Base-by-base conservation (phyloP, 2,329 filamentous ascomycete genomes). In the Pseudopithomyces maydicus region DNA sequence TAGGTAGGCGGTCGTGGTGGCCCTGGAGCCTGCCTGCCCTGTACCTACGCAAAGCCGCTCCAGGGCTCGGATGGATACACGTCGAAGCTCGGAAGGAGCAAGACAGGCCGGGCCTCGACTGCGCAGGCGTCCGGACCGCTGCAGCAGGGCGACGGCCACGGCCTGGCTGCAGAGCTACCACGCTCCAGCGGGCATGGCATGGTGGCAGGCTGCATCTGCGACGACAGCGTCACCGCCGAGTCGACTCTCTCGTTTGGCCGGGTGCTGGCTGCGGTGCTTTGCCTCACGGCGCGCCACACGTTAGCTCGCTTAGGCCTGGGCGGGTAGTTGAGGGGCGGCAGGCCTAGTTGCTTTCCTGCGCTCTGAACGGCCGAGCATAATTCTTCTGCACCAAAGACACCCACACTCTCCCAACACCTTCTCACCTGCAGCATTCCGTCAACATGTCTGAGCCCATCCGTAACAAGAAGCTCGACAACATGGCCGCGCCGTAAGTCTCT, bases 391-490 rank as follows among this genome's bases (percentile, higher is more conserved):
- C 48, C 71, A 67, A 72, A 71, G 66, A 69, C 66, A 62, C 57
- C 66, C 62, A 62, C 63, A 57, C 61, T 43, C 22, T 41, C 69
- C 69, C 71, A 69, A 68, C 68, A 51, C 39, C 57, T 19, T 52
- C 41, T 56, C 46, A 44, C 44, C 58, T 44, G 36, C 56, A 48
- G 38, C 41, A 22, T 43, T 58, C 64, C 66, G 66, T 63, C 68
- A 79, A 62, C 65, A 89, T 89, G 86, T 87, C 86, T 75, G 86
- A 88, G 74, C 86, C 86, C 68, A 88, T 87, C 77, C 85, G 84
- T 77, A 88, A 87, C 77, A 87, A 86, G 80, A 86, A 85, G 77
- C 75, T 83, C 64, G 84, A 86, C 70, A 80, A 83, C 67, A 81
- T 82, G 67, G 81, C 84, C 65, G 86, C 86, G 64, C 86, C 86